A percentile compares a stretch with the other conserved stretches of the same genome.
Evolutionary conservation across 2,329 filamentous ascomycete species (phyloP).

Genomic region (Xylaria sp.): DNA sequence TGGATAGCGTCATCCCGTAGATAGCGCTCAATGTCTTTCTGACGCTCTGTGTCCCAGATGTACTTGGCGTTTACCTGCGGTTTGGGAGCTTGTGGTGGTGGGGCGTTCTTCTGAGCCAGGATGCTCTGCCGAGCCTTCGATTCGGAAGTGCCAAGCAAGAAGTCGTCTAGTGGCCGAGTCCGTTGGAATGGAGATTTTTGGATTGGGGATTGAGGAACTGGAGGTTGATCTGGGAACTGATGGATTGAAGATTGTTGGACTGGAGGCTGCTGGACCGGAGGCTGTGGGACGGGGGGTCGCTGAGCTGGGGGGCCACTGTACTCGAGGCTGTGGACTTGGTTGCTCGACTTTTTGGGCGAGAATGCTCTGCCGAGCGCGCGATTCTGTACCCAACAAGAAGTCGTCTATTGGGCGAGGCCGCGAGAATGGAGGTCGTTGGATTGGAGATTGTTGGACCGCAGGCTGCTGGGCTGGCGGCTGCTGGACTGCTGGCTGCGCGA

Average conservation of each 20-base stretch:
- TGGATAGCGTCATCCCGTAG: background rate
- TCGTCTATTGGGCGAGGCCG: background rate
- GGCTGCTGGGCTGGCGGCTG: background rate
- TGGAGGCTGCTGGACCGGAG: background rate
- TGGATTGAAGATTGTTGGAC: background rate
- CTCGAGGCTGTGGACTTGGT: background rate
- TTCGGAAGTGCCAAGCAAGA: background rate
- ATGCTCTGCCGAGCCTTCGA: background rate
- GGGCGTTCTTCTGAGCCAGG: background rate
- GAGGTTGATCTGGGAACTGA: background rate
- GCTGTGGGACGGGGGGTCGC: background rate
- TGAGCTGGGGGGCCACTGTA: background rate
- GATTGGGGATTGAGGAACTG: too few relatives aligned
- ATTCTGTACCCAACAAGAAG: too few relatives aligned
- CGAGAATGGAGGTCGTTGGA: too few relatives aligned
- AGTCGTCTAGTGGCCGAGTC: background rate
- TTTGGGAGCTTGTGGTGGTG: background rate
- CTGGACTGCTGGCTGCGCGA: background rate
- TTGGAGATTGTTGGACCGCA: background rate
- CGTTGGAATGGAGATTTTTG: background rate
- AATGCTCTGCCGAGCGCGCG: too few relatives aligned
- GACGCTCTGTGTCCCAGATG: slow-evolving; percentile 19
- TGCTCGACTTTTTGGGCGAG: background rate
- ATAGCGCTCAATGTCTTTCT: slow-evolving; percentile 17
- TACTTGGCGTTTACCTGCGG: slow-evolving; percentile 12